Base-by-base conservation (phyloP, 306 rosid species). In the Inga laurina region DNA sequence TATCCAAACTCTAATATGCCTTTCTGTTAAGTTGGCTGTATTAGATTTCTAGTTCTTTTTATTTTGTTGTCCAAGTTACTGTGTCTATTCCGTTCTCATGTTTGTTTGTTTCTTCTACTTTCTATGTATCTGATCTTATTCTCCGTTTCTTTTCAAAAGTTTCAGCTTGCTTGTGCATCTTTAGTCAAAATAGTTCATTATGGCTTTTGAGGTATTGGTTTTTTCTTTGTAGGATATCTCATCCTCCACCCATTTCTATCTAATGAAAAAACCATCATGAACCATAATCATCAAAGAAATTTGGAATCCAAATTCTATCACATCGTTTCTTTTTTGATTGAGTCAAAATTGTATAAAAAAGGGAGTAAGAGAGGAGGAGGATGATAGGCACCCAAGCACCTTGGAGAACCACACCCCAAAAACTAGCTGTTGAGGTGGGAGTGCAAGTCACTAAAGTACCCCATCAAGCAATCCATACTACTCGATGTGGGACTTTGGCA, bases 41-140 rank as follows among this genome's bases (percentile, higher is more conserved):
- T 75, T 46, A 71, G 74, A 69, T 62, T 85, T 85, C 68, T 72
- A 22, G 80, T 19, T 64, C 16, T 77, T 49, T 5, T 52, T 39
- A 39, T 66, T 59, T 30, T 45, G 71, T 51, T 57, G 39, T 79
- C 41, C 70, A 44, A 75, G 77, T 72, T 76, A 70, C 16, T 24
- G 34, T 48, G 51, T 44, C 68, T 72, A 48, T 72, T 22, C 12
- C 74, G 81, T 48, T 87, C 79, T 73, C 44, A 16, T 56, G 41
- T 56, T 45, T 62, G 35, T 45, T 70, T 71, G 56, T 39, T 71
- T 81, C 67, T 13, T 80, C 57, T 71, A 22, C 32, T 35, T 70
- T 75, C 14, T 27, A 65, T 19, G 48, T 39, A 39, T 22, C 74
- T 37, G 16, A n/a, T 39, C 71, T 61, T 69, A 39, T 69, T 39